phyloP scores from a whole-genome alignment of 352 stramenopile genomes.

The Globisporangium paroecandrum region DNA sequence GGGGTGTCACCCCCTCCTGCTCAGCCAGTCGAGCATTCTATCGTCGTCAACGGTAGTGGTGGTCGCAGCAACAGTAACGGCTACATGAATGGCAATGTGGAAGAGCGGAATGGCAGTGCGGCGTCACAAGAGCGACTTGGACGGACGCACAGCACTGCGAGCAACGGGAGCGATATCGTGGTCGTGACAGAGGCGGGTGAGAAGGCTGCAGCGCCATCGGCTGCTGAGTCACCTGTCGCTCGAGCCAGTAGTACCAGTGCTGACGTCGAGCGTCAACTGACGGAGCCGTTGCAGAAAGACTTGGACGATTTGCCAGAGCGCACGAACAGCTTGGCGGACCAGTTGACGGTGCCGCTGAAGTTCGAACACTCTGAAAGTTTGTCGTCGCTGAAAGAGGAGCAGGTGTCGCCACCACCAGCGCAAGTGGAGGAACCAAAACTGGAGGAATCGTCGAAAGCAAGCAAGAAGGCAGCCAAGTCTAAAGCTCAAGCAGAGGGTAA shows the following conservation, averaged over 20 bases:
- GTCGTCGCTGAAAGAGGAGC: constrained; percentile 10
- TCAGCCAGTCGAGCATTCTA: constrained; percentile 14
- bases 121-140: constrained; percentile 9
- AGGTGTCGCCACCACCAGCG: not conserved
- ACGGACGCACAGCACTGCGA: constrained; percentile 22
- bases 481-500: not conserved
- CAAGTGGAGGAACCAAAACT: not conserved
- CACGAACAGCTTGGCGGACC: constrained; percentile 29
- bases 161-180: constrained; percentile 31
- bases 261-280: not conserved
- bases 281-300: constrained; percentile 24
- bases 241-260: not conserved
- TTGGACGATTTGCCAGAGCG: constrained; percentile 52
- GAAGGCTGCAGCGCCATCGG: not conserved
- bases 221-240: not conserved
- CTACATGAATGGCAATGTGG: not conserved
- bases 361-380: constrained; percentile 33
- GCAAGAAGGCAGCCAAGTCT: not conserved
- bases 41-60: constrained; percentile 14
- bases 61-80: not conserved
- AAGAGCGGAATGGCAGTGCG: constrained; percentile 6
- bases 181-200: constrained; percentile 17
- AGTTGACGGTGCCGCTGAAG: constrained; percentile 32
- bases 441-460: not conserved
- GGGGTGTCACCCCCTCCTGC: constrained; percentile 14